These are phyloP conservation scores for Selaginella moellendorffii DNA, from an alignment of 75 land plant species.

Conservation along the genomic window DNA sequence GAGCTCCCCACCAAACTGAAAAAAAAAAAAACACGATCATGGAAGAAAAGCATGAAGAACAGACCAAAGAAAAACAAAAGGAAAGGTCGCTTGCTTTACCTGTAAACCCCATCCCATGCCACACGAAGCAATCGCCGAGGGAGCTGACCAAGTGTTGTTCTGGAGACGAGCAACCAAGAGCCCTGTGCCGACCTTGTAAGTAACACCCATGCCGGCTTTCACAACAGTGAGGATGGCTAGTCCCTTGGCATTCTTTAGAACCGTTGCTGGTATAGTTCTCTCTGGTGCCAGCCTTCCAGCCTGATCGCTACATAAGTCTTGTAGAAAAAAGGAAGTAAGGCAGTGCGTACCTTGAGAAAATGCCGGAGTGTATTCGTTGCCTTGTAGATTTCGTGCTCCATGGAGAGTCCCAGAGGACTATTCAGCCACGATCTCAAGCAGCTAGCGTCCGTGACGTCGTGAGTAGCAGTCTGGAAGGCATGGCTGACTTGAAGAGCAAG, in stretches of 20 bases:
- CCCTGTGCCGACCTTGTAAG: conserved; percentile 2
- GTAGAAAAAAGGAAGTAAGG: neutral
- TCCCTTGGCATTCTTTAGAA: neutral
- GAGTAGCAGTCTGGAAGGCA: neutral
- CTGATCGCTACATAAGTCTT: neutral
- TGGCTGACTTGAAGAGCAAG: conserved; percentile 1
- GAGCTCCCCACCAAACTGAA: conserved; percentile 66
- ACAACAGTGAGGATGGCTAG: neutral
- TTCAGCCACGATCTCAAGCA: conserved; percentile 1
- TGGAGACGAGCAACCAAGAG: neutral
- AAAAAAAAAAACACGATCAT: too few relatives aligned
- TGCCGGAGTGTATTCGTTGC: conserved; percentile 5
- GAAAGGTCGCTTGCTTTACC: too few relatives aligned
- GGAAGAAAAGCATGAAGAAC: too few relatives aligned
- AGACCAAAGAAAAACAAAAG: too few relatives aligned
- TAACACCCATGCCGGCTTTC: neutral
- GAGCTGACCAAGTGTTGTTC: neutral
- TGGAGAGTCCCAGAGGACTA: neutral
- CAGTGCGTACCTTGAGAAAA: neutral
- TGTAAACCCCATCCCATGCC: conserved; percentile 3
- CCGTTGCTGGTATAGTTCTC: neutral
- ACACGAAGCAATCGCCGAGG: neutral
- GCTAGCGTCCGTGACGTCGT: conserved; percentile 4
- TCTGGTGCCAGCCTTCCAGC: neutral
- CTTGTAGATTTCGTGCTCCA: conserved; percentile 9